A percentile compares a stretch with the other conserved stretches of the same genome.
These are phyloP conservation scores for Blepharisma japonicum DNA, from an alignment of 73 alveolate species.

Conservation along the genomic window DNA sequence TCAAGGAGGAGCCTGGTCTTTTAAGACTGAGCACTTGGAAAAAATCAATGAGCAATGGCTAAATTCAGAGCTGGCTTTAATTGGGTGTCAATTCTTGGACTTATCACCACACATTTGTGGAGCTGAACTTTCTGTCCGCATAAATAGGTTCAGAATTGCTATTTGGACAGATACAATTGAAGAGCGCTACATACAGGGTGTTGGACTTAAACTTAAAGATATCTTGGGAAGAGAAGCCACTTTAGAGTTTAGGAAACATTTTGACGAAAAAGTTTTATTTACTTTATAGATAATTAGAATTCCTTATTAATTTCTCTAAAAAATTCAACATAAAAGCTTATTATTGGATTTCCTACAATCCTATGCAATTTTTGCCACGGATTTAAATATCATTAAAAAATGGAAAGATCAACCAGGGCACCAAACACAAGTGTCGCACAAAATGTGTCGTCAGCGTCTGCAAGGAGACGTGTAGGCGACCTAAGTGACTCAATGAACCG, in stretches of 20 bases:
- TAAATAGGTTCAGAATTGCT: background rate
- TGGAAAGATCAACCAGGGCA: too few species aligned
- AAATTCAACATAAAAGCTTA: too few species aligned
- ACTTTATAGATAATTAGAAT: too few species aligned
- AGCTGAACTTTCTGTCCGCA: slow-evolving; percentile 3
- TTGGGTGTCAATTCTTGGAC: background rate
- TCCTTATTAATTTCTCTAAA: too few species aligned
- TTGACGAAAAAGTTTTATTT: too few species aligned
- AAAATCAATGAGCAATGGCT: background rate
- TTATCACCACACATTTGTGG: slow-evolving; percentile 15
- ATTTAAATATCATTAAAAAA: too few species aligned
- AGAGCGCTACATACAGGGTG: too few species aligned
- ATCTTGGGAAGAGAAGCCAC: too few species aligned
- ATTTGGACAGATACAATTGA: background rate
- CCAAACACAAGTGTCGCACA: background rate
- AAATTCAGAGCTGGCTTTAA: background rate
- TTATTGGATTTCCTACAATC: too few species aligned
- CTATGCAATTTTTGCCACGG: too few species aligned
- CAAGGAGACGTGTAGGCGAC: background rate
- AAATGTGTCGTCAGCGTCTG: background rate
- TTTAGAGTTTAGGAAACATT: too few species aligned
- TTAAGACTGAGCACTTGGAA: background rate
- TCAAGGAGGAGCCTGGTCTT: slow-evolving; percentile 20
- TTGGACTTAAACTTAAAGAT: too few species aligned
- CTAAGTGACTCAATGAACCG: background rate